Evolutionary conservation across 352 stramenopile genomes (phyloP).

Genomic region (Globisporangium megalacanthum): DNA sequence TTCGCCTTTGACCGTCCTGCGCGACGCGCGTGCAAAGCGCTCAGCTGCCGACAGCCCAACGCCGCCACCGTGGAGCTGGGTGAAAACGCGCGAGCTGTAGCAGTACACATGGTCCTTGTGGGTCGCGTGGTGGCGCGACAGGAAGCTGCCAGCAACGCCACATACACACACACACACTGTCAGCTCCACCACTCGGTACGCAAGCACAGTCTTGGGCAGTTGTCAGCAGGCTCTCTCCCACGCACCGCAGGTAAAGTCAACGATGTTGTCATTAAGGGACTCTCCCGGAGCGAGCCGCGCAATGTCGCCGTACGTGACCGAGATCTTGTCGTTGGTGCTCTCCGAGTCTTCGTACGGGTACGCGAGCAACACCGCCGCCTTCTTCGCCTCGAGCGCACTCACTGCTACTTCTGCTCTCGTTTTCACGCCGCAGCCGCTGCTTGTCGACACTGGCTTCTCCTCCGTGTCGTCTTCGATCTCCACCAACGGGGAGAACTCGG

Average conservation of each 20-base stretch:
- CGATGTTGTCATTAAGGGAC: conserved; percentile 93
- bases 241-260: conserved; percentile 90
- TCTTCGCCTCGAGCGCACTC: conserved; percentile 14
- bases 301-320: conserved; percentile 82
- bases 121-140: conserved; percentile 57
- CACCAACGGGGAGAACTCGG: conserved; percentile 5
- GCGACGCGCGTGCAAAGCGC: conserved; percentile 44
- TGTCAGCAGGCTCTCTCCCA: too few relatives aligned
- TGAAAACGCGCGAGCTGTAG: conserved; percentile 95
- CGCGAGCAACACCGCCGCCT: conserved; percentile 31
- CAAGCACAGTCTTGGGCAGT: too few relatives aligned
- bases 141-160: conserved; percentile 45
- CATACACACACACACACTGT: neutral
- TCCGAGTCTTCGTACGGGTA: conserved; percentile 64
- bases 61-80: conserved; percentile 68
- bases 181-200: neutral
- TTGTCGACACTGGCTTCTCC: too few relatives aligned
- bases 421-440: neutral
- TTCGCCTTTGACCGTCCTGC: conserved; percentile 84
- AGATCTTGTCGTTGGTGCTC: conserved; percentile 36
- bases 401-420: neutral
- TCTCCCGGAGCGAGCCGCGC: conserved; percentile 84
- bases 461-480: neutral
- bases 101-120: too few relatives aligned
- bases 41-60: conserved; percentile 36